Percentiles rank a stretch among this genome's conserved stretches.
These are phyloP conservation scores for Fusarium xyrophilum DNA, from an alignment of 2,329 filamentous ascomycete species.

Conservation along the genomic window DNA sequence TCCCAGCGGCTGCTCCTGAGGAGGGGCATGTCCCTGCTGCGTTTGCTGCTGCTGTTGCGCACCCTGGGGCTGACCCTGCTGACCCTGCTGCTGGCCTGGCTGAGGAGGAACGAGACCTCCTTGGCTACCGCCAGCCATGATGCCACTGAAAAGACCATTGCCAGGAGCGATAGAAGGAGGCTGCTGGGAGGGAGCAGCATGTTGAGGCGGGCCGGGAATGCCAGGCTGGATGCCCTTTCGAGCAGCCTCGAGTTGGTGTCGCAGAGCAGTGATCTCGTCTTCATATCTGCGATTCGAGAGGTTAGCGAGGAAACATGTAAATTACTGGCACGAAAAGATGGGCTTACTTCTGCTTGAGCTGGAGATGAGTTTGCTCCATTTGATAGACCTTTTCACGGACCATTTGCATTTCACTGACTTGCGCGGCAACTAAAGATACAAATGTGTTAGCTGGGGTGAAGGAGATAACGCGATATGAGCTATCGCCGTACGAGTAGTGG, in stretches of 20 bases:
- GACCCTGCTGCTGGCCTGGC: slow-evolving; percentile 66
- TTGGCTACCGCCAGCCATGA: slow-evolving; percentile 90
- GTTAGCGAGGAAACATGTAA: slow-evolving; percentile 1
- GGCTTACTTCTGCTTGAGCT: slow-evolving; percentile 88
- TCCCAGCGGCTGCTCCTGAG: slow-evolving; percentile 67
- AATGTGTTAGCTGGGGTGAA: slow-evolving; percentile 33
- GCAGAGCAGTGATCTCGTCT: slow-evolving; percentile 84
- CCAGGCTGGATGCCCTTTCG: slow-evolving; percentile 67
- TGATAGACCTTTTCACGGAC: slow-evolving; percentile 92
- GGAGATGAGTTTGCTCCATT: slow-evolving; percentile 87
- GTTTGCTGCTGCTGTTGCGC: slow-evolving; percentile 54
- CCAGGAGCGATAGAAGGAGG: slow-evolving; percentile 90
- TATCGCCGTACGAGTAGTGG: slow-evolving; percentile 10
- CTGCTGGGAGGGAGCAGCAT: slow-evolving; percentile 80
- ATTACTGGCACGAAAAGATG: not conserved
- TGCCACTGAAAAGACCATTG: slow-evolving; percentile 91
- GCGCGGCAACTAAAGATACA: slow-evolving; percentile 73
- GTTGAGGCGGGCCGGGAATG: slow-evolving; percentile 74
- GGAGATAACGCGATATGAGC: slow-evolving; percentile 10
- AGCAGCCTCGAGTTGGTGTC: slow-evolving; percentile 82
- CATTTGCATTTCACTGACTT: slow-evolving; percentile 94
- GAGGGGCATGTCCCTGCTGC: slow-evolving; percentile 64
- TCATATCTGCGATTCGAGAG: slow-evolving; percentile 75
- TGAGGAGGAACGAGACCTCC: slow-evolving; percentile 83
- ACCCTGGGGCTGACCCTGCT: slow-evolving; percentile 53